Percentiles rank a stretch among this genome's conserved stretches.
Evolutionary conservation across 1,284 basidiomycete genomes (phyloP).

Genomic region (Inonotus hispidus): DNA sequence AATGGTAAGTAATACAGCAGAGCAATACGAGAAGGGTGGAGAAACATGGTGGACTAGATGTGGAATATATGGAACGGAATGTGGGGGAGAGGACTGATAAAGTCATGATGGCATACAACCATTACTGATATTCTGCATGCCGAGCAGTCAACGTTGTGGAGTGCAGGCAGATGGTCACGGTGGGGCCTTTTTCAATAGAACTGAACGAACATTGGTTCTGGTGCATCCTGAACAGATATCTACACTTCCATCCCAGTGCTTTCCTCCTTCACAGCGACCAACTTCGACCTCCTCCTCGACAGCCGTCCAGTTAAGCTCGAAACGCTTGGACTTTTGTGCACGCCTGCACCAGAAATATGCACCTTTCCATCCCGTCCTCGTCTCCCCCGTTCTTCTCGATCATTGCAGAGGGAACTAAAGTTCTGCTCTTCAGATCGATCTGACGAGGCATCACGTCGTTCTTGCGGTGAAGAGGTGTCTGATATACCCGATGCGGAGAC

Average conservation of each 20-base stretch:
- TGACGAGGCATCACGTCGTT: neutral
- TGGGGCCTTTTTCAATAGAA: too few relatives aligned
- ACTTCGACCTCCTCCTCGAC: slow-evolving; percentile 2
- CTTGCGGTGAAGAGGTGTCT: neutral
- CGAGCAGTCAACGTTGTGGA: too few relatives aligned
- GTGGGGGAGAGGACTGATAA: too few relatives aligned
- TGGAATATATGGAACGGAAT: too few relatives aligned
- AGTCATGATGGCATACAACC: too few relatives aligned
- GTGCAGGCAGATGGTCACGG: too few relatives aligned
- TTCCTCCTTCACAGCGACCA: slow-evolving; percentile 19
- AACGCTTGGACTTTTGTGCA: neutral
- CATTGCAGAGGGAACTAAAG: neutral
- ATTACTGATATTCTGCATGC: too few relatives aligned
- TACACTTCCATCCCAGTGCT: slow-evolving; percentile 14
- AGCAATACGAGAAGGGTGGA: too few relatives aligned
- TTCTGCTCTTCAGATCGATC: neutral
- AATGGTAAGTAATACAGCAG: too few relatives aligned
- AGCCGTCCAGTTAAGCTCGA: neutral
- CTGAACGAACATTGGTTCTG: too few relatives aligned
- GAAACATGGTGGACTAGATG: too few relatives aligned
- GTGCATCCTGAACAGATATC: too few relatives aligned
- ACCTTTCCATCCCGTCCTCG: slow-evolving; percentile 1
- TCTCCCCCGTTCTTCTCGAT: slow-evolving; percentile 1
- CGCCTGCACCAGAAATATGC: neutral
- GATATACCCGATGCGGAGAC: neutral